A percentile compares a stretch with the other conserved stretches of the same genome.
Evolutionary conservation across 768 basidiomycete species (phyloP).

Genomic region (Termitomyces sp.): DNA sequence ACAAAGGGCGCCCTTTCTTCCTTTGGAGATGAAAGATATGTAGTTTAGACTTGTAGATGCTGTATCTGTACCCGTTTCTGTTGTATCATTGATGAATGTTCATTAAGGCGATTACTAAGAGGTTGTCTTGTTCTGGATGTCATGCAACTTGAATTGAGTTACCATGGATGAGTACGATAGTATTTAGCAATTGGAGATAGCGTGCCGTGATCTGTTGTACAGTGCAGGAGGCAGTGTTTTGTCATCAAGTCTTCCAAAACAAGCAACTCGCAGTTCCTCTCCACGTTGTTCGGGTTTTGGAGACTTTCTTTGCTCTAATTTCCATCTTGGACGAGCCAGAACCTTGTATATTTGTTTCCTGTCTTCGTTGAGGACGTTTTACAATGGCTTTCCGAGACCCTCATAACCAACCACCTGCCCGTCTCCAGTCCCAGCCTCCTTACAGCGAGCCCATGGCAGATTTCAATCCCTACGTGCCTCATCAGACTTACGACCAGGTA

Average conservation of each 20-base stretch:
- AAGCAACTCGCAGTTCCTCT: slow-evolving; percentile 2
- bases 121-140: neutral
- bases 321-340: neutral
- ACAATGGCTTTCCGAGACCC: slow-evolving; percentile 55
- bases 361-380: neutral
- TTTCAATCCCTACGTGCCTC: slow-evolving; percentile 45
- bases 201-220: neutral
- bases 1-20: slow-evolving; percentile 53
- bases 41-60: slow-evolving; percentile 1
- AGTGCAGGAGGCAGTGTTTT: slow-evolving; percentile 3
- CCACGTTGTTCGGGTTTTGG: neutral
- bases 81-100: neutral
- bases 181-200: neutral
- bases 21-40: slow-evolving; percentile 8
- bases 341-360: neutral
- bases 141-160: neutral
- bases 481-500: slow-evolving; percentile 49
- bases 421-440: slow-evolving; percentile 20
- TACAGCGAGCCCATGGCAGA: slow-evolving; percentile 27
- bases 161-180: neutral
- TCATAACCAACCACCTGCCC: slow-evolving; percentile 29
- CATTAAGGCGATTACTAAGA: neutral
- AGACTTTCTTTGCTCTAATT: neutral
- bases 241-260: slow-evolving; percentile 3
- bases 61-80: neutral